A percentile compares a stretch with the other conserved stretches of the same genome.
These are phyloP conservation scores for Fusarium agapanthi DNA, from an alignment of 2,329 filamentous ascomycete species.

Conservation along the genomic window DNA sequence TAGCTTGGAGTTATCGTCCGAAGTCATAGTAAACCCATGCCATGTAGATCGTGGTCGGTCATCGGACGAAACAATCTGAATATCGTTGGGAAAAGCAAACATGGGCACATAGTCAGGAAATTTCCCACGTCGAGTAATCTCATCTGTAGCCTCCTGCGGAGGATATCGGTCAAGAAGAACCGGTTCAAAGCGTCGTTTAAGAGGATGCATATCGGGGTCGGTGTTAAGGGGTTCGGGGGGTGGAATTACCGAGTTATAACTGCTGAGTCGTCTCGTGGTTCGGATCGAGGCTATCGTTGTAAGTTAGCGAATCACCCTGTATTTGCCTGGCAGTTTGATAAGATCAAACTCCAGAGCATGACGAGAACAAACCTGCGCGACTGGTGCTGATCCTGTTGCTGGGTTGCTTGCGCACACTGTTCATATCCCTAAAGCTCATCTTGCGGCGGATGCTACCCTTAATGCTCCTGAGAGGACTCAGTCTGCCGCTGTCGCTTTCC, in stretches of 20 bases:
- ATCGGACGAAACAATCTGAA: constrained; percentile 94
- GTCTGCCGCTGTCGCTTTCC: constrained; percentile 65
- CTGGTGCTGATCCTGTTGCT: constrained; percentile 69
- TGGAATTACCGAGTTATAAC: constrained; percentile 98
- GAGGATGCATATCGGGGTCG: constrained; percentile 92
- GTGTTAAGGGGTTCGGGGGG: constrained; percentile 88
- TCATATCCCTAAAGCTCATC: constrained; percentile 94
- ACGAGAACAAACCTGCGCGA: constrained; percentile 43
- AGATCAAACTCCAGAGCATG: background rate
- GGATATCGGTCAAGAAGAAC: constrained; percentile 96
- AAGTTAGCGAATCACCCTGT: constrained; percentile 41
- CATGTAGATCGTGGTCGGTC: constrained; percentile 94
- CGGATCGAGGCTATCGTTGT: constrained; percentile 64
- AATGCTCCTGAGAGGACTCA: constrained; percentile 67
- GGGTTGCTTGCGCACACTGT: constrained; percentile 88
- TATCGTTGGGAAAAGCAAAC: constrained; percentile 99
- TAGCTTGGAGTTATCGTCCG: constrained; percentile 87
- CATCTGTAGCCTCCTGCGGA: constrained; percentile 81
- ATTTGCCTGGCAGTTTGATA: background rate
- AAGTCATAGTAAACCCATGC: constrained; percentile 99
- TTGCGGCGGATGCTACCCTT: constrained; percentile 91
- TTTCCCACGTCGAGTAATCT: constrained; percentile 78
- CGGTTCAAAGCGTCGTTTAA: constrained; percentile 93
- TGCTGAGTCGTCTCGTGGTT: constrained; percentile 88
- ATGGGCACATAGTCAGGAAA: constrained; percentile 99